Evolutionary conservation across 2,329 filamentous ascomycete species (phyloP).

Genomic region (Cadophora sp.): DNA sequence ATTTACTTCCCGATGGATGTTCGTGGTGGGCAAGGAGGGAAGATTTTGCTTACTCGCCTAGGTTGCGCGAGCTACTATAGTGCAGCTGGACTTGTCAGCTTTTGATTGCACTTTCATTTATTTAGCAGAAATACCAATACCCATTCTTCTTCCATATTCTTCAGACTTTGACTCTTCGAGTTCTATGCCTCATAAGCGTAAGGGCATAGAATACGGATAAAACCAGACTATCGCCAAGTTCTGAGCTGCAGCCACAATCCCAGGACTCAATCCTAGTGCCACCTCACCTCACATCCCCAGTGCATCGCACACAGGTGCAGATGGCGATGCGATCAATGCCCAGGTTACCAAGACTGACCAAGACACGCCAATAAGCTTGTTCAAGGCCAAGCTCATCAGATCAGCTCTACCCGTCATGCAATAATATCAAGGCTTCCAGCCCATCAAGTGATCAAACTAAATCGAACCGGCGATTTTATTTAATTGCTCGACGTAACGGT

Average conservation of each 20-base stretch:
- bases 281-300: neutral
- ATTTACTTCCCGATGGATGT: neutral
- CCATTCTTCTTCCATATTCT: constrained; percentile 13
- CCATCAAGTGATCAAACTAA: neutral
- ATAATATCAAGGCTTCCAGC: neutral
- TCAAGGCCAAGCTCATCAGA: neutral
- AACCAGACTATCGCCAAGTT: no score
- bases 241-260: no score
- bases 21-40: neutral
- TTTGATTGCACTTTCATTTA: constrained; percentile 33
- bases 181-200: no score
- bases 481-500: neutral
- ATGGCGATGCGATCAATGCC: neutral
- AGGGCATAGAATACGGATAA: no score
- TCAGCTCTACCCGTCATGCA: neutral
- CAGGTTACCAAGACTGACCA: neutral
- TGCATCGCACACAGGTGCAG: neutral
- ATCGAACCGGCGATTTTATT: neutral
- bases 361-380: constrained; percentile 9
- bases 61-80: constrained; percentile 16
- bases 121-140: constrained; percentile 35
- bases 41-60: constrained; percentile 4
- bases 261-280: no score
- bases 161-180: no score
- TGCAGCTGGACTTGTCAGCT: constrained; percentile 37